Percentiles rank a stretch among this genome's conserved stretches.
These are phyloP conservation scores for Brettanomyces anomalus DNA, from an alignment of 805 yeast genomes.

Conservation along the genomic window DNA sequence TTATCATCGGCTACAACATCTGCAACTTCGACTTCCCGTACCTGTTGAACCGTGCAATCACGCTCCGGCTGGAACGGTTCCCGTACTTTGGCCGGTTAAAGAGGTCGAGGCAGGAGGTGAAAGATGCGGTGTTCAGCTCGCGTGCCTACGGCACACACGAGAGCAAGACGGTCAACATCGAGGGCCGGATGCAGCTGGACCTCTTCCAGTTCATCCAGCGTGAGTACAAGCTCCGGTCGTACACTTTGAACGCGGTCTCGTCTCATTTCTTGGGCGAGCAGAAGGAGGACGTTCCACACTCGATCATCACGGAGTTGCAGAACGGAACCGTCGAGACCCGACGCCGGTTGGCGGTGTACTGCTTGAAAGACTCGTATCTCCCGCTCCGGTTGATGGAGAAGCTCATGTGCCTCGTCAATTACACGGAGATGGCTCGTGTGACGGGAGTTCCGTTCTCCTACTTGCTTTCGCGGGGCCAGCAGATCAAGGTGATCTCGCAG, in stretches of 20 bases:
- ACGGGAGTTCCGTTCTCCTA: conserved; percentile 97
- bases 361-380: conserved; percentile 90
- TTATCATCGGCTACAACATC: conserved; percentile 91
- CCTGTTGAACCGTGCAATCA: conserved; percentile 75
- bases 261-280: conserved; percentile 92
- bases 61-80: conserved; percentile 54
- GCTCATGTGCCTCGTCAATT: conserved; percentile 91
- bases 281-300: conserved; percentile 96
- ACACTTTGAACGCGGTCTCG: conserved; percentile 90
- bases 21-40: conserved; percentile 95
- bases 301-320: conserved; percentile 90
- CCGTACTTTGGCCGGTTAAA: conserved; percentile 81
- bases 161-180: conserved; percentile 82
- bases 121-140: conserved; percentile 79
- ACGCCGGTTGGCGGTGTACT: conserved; percentile 91
- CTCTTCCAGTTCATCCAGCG: conserved; percentile 86
- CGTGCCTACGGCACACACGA: conserved; percentile 96
- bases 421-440: conserved; percentile 99
- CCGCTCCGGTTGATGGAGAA: conserved; percentile 86
- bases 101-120: conserved; percentile 63
- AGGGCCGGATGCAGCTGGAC: conserved; percentile 94
- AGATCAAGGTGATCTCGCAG: conserved; percentile 94
- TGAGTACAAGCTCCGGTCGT: conserved; percentile 89
- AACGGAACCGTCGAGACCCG: conserved; percentile 90
- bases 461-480: conserved; percentile 88